These are phyloP conservation scores for Cucurbita argyrosperma DNA, from an alignment of 306 rosid genomes.

Conservation along the genomic window DNA sequence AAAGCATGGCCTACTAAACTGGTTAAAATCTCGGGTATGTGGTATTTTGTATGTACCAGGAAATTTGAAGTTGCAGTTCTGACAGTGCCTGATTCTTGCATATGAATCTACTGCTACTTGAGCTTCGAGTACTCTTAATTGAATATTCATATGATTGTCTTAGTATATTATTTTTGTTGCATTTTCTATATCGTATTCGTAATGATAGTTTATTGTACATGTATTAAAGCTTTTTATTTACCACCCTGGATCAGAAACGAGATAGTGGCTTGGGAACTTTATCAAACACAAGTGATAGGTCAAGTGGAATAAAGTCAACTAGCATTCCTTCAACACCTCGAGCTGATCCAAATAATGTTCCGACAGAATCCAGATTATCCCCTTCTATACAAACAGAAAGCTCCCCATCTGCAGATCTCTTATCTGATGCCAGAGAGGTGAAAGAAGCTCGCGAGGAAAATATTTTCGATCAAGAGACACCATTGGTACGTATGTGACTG, in stretches of 20 bases:
- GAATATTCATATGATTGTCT: not conserved
- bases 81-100: not conserved
- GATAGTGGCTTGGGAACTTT: slow-evolving; percentile 47
- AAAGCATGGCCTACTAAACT: slow-evolving; percentile 87
- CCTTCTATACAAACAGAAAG: slow-evolving; percentile 61
- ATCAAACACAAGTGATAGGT: slow-evolving; percentile 67
- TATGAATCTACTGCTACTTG: not conserved
- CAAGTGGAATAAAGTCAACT: slow-evolving; percentile 73
- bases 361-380: slow-evolving; percentile 51
- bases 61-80: not conserved
- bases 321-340: slow-evolving; percentile 93
- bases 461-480: slow-evolving; percentile 63
- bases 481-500: slow-evolving; percentile 47
- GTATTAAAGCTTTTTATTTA: slow-evolving; percentile 15
- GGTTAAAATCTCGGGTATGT: slow-evolving; percentile 89
- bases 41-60: not conserved
- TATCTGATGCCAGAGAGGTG: slow-evolving; percentile 56
- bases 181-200: not conserved
- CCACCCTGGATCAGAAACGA: slow-evolving; percentile 61
- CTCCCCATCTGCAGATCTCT: slow-evolving; percentile 57
- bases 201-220: not conserved
- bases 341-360: slow-evolving; percentile 50
- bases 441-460: slow-evolving; percentile 42
- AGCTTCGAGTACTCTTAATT: not conserved
- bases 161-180: not conserved